Percentiles rank a stretch among this genome's conserved stretches.
These are phyloP conservation scores for Mucor plumbeus DNA, from an alignment of 371 early-diverging fungal species.

Conservation along the genomic window DNA sequence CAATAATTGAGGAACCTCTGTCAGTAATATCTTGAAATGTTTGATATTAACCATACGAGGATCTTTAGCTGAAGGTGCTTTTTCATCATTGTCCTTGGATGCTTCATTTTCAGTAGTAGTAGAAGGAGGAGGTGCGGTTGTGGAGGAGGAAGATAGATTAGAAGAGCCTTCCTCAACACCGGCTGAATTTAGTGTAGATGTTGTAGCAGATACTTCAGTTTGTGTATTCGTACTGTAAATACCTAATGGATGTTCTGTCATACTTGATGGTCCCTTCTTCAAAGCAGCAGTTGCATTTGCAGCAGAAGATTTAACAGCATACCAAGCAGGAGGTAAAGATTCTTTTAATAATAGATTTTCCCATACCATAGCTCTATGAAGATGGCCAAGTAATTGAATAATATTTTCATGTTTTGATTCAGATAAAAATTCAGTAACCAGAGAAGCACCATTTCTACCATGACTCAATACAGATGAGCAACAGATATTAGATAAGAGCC, in stretches of 20 bases:
- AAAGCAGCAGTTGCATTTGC: neutral
- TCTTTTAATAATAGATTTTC: conserved; percentile 69
- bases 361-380: conserved; percentile 74
- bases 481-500: conserved; percentile 79
- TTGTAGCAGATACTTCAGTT: neutral
- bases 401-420: conserved; percentile 57
- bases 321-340: conserved; percentile 75
- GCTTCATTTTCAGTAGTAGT: neutral
- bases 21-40: conserved; percentile 67
- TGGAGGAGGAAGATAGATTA: neutral
- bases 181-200: neutral
- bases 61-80: conserved; percentile 44
- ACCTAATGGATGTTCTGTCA: conserved; percentile 45
- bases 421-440: conserved; percentile 66
- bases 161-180: neutral
- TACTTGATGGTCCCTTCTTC: conserved; percentile 30
- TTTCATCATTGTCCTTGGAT: conserved; percentile 10
- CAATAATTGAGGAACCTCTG: conserved; percentile 70
- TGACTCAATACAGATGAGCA: conserved; percentile 70
- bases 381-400: conserved; percentile 60
- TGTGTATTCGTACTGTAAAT: conserved; percentile 28
- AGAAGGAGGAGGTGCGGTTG: neutral
- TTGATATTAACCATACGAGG: conserved; percentile 72
- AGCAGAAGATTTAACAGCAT: conserved; percentile 40
- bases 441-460: conserved; percentile 64